phyloP scores from a whole-genome alignment of 23 red algal genomes.

The Gracilaria domingensis region DNA sequence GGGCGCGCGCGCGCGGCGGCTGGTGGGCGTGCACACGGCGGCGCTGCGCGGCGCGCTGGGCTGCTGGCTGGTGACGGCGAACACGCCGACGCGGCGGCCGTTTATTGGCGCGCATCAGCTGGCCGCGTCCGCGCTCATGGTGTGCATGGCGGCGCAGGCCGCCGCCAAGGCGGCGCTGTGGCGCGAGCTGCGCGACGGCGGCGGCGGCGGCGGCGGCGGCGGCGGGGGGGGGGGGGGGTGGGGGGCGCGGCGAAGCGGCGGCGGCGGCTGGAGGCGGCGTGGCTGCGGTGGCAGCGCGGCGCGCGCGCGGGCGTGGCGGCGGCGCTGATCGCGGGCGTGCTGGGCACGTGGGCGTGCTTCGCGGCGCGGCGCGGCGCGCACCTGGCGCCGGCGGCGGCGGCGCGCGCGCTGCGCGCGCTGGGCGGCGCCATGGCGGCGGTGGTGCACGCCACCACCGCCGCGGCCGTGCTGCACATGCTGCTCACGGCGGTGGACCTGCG shows the following conservation, averaged over 20 bases:
- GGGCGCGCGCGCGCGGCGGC: neutral
- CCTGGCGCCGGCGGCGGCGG: neutral
- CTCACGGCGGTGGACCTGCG: neutral
- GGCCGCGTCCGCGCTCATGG: conserved; percentile 5
- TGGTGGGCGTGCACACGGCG: neutral
- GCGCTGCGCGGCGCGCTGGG: neutral
- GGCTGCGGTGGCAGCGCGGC: no score
- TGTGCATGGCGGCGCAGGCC: neutral
- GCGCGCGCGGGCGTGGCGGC: neutral
- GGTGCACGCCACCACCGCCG: neutral
- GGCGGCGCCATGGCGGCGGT: neutral
- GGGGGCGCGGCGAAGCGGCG: no score
- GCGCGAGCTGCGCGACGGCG: neutral
- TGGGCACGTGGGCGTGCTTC: neutral
- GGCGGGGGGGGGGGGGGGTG: neutral
- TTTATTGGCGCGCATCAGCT: neutral
- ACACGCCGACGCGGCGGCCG: neutral
- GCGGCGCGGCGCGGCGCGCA: neutral
- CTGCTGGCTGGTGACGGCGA: conserved; percentile 5
- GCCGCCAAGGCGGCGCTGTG: neutral
- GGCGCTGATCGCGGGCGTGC: neutral
- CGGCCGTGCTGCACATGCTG: neutral
- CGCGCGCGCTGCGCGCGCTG: neutral
- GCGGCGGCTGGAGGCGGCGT: neutral
- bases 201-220: neutral